Base-by-base conservation (phyloP, 192 early-diverging fungal species). In the Allomyces arbusculus region DNA sequence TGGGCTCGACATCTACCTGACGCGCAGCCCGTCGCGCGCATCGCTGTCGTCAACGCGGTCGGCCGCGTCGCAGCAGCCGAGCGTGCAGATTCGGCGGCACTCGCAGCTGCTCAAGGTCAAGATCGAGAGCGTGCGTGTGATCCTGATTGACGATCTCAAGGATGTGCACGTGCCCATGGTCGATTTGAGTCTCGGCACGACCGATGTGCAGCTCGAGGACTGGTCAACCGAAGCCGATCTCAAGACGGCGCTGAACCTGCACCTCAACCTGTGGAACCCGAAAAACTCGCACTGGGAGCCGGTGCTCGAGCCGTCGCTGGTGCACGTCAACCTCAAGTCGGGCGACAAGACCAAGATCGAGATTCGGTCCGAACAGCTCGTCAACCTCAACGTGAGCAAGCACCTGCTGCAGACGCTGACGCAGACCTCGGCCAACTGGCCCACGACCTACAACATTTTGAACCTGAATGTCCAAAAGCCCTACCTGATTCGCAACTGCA, bases 241-340 rank as follows among this genome's bases (percentile, higher is more conserved):
- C 19, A 83, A 87, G 67, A 82, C 81, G 5, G 79, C 82, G 8
- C 72, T 95, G 5, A 72, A 79, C 43, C 70, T 93, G 58, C 83
- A 87, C 64, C 80, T 86, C 44, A 96, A 95, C 71, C 94, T 90
- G 74, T 99, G 95, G 67, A 97, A 99, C 77, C 77, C 95, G 44
- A 90, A 90, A 68, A 95, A 91, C 74, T 96, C 94, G 25, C 94
- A 97, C 72, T 99, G 96, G 96, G 96, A 99, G 72, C 93, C 96
- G 3, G 70, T 97, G 50, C 66, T 96, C 20, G 96, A 99, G 73
- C 91, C 88, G 9, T 95, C 90, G 87, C 75, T 88, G 55, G 87
- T 89, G 65, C 72, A 75, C 8, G 62, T 88, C 14, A 76, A 81
- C 50, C 66, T 85, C 44, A 68, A 65, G 43, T 63, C 67, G 19